Evolutionary conservation across 768 basidiomycete genomes (phyloP).

Genomic region (Boletus tomentosulus): DNA sequence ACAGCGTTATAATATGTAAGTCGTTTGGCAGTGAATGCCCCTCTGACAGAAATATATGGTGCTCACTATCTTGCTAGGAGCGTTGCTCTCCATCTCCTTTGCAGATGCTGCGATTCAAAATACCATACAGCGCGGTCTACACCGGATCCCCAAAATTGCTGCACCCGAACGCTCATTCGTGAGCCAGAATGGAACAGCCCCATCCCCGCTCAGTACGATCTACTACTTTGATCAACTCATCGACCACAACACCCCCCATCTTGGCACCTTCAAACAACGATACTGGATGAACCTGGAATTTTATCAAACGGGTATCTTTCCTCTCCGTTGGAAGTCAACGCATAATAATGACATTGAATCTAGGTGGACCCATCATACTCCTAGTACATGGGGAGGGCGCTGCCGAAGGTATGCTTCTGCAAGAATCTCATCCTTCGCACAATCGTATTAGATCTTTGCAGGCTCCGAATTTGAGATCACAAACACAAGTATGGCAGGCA

Average conservation of each 20-base stretch:
- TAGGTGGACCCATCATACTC: too few relatives aligned
- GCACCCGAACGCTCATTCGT: constrained; percentile 7
- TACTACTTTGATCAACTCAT: constrained; percentile 32
- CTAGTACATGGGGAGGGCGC: constrained; percentile 45
- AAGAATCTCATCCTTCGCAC: constrained; percentile 34
- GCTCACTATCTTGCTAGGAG: constrained; percentile 3
- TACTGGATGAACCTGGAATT: constrained; percentile 69
- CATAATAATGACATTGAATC: too few relatives aligned
- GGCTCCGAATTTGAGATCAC: too few relatives aligned
- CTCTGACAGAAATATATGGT: not conserved
- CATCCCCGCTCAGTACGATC: constrained; percentile 25
- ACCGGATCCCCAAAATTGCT: constrained; percentile 13
- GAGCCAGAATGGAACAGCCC: constrained; percentile 22
- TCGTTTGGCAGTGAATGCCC: too few relatives aligned
- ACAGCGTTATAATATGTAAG: too few relatives aligned
- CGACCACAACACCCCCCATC: constrained; percentile 50
- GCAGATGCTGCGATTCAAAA: constrained; percentile 17
- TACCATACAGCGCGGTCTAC: constrained; percentile 19
- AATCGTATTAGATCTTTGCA: too few relatives aligned
- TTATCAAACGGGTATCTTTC: constrained; percentile 45
- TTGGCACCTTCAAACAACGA: constrained; percentile 77
- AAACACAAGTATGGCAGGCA: not conserved
- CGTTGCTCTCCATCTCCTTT: constrained; percentile 8
- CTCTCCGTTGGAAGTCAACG: too few relatives aligned
- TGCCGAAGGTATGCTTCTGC: constrained; percentile 36